Conservation (phyloP, 768 basidiomycete species). For the Mycena amicta region DNA sequence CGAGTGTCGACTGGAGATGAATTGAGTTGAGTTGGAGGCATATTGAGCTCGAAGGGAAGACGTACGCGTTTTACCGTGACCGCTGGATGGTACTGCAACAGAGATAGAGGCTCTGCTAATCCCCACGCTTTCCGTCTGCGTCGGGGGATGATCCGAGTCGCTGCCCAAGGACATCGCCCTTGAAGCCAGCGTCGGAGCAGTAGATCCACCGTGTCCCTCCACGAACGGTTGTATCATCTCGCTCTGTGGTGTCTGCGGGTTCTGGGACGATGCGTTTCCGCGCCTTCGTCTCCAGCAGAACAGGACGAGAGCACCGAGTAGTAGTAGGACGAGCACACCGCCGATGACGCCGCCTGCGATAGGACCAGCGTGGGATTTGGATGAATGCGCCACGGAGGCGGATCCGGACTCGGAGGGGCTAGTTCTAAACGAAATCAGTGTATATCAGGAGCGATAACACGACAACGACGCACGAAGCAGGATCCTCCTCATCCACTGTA, state of each 20-base stretch:
- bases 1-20: neutral
- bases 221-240: neutral
- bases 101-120: neutral
- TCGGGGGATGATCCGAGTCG: neutral
- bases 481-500: neutral
- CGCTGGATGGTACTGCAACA: neutral
- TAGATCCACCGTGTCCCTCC: neutral
- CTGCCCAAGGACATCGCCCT: neutral
- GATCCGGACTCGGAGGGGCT: neutral
- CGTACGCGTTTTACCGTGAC: neutral
- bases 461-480: neutral
- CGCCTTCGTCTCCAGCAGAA: neutral
- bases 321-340: neutral
- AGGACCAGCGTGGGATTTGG: neutral
- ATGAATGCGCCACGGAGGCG: neutral
- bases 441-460: neutral
- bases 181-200: neutral
- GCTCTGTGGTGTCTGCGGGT: neutral
- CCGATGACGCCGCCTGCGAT: slow-evolving; percentile 1
- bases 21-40: neutral
- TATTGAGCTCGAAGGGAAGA: neutral
- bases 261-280: neutral
- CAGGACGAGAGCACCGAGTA: neutral
- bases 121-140: neutral
- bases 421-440: neutral